Base-by-base conservation (phyloP, 495 filamentous ascomycete genomes). In the Cudoniella acicularis region DNA sequence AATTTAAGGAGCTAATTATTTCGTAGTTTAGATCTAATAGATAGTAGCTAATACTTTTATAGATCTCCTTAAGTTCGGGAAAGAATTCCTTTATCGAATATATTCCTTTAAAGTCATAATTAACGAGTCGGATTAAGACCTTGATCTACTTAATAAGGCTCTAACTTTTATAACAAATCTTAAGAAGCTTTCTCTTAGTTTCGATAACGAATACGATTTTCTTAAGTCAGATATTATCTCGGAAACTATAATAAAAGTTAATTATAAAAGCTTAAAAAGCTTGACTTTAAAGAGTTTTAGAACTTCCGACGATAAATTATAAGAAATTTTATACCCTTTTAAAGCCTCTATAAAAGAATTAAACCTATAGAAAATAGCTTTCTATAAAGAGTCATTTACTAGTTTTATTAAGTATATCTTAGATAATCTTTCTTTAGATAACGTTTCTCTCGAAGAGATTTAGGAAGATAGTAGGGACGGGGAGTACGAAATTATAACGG, bases 391-490 rank as follows among this genome's bases (percentile, higher is more conserved):
- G 17, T 48, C 30, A 36, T 36, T 48, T 23, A 48, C 17, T 17
- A 6, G 17, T 48, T 48, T 48, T 48, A 17, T 48, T 48, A 48
- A 48, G 6, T 48, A 48, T 23, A 48, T 48, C n/a, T 48, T n/a
- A 48, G 45, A 18, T n/a, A 18, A 18, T 17, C 30, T 36, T 13
- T 36, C 30, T 36, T 13, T 36, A 52, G 49, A 52, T 26, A 17
- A 52, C 11, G 23, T 52, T 52, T 22, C 25, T 30, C 22, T 52
- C 3, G 49, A 52, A 30, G 23, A 52, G 11, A 52, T 52, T 24
- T 52, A 21, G 49, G 49, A 52, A 21, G 10, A 26, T 52, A 36
- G 13, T 36, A 13, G 30, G 6, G n/a, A 6, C 6, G 17, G 45
- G 45, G 6, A 48, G 4, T 48, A 23, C 17, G 45, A 18, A 48